Percentiles rank a stretch among this genome's conserved stretches.
These are phyloP conservation scores for Globisporangium spinosum DNA, from an alignment of 352 stramenopile species.

Conservation along the genomic window DNA sequence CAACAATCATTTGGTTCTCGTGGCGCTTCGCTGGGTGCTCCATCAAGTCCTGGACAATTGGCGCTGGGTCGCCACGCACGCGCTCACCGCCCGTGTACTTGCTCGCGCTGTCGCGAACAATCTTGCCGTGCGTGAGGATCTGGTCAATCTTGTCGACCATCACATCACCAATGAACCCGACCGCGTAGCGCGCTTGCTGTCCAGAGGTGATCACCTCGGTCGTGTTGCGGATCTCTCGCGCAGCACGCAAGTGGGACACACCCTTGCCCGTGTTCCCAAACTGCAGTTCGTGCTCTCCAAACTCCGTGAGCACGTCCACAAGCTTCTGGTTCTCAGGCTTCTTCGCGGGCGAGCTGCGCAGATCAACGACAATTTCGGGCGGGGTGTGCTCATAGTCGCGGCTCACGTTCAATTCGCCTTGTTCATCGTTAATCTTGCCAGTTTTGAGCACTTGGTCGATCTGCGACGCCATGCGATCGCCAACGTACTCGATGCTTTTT, in stretches of 20 bases:
- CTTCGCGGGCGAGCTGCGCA: constrained; percentile 41
- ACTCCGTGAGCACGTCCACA: constrained; percentile 59
- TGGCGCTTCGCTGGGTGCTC: constrained; percentile 46
- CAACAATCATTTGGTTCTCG: constrained; percentile 70
- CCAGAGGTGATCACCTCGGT: constrained; percentile 50
- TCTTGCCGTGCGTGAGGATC: constrained; percentile 62
- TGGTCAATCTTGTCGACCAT: constrained; percentile 80
- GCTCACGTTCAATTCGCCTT: constrained; percentile 45
- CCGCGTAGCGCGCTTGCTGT: constrained; percentile 32
- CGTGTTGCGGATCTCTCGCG: constrained; percentile 54
- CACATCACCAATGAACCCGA: constrained; percentile 61
- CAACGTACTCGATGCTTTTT: constrained; percentile 42
- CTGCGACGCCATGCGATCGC: constrained; percentile 48
- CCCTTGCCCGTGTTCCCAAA: constrained; percentile 71
- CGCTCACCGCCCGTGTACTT: constrained; percentile 27
- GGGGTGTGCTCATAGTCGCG: constrained; percentile 40
- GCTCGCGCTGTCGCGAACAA: constrained; percentile 40
- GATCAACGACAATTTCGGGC: constrained; percentile 44
- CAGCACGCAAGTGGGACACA: constrained; percentile 59
- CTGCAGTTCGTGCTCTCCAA: constrained; percentile 68
- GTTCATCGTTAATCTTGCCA: constrained; percentile 50
- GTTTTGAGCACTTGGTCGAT: constrained; percentile 54
- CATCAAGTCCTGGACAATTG: constrained; percentile 68
- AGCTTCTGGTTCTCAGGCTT: constrained; percentile 59
- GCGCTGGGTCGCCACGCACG: constrained; percentile 42